A percentile compares a stretch with the other conserved stretches of the same genome.
Evolutionary conservation across 306 rosid species (phyloP).

Genomic region (Pterocarpus santalinus): DNA sequence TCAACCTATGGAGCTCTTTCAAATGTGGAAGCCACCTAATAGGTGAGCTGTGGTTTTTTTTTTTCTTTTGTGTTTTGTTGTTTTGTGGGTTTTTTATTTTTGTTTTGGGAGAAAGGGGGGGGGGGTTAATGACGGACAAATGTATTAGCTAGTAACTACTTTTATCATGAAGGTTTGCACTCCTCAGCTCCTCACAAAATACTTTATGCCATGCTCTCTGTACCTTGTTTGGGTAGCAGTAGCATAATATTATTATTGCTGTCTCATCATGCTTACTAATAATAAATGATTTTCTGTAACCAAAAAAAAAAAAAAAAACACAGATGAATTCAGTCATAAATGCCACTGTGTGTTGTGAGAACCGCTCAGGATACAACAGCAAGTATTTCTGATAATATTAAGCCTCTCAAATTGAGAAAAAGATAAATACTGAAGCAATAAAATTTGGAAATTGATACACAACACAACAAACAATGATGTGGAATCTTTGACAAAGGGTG

Average conservation of each 20-base stretch:
- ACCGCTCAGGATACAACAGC: constrained; percentile 7
- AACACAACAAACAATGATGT: background rate
- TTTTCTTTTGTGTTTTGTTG: too few relatives aligned
- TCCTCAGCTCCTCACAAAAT: too few relatives aligned
- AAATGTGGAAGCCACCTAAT: constrained; percentile 15
- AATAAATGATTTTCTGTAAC: background rate
- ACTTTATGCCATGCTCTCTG: background rate
- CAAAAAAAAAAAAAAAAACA: background rate
- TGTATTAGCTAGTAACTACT: too few relatives aligned
- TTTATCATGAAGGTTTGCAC: too few relatives aligned
- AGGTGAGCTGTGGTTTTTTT: background rate
- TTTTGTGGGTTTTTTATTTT: too few relatives aligned
- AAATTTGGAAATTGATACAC: constrained; percentile 18
- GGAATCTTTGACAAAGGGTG: background rate
- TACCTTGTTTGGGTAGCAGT: constrained; percentile 4
- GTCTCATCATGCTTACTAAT: background rate
- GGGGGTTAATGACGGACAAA: too few relatives aligned
- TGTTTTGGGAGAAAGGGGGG: too few relatives aligned
- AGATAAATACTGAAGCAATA: background rate
- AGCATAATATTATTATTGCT: background rate
- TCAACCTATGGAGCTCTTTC: constrained; percentile 4
- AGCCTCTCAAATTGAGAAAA: background rate
- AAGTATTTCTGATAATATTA: background rate
- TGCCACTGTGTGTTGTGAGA: background rate
- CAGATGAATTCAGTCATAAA: background rate